Evolutionary conservation across 2,329 filamentous ascomycete genomes (phyloP), one percentile per base, ranked within the genome.

Genomic region (Cryphonectria parasitica): DNA sequence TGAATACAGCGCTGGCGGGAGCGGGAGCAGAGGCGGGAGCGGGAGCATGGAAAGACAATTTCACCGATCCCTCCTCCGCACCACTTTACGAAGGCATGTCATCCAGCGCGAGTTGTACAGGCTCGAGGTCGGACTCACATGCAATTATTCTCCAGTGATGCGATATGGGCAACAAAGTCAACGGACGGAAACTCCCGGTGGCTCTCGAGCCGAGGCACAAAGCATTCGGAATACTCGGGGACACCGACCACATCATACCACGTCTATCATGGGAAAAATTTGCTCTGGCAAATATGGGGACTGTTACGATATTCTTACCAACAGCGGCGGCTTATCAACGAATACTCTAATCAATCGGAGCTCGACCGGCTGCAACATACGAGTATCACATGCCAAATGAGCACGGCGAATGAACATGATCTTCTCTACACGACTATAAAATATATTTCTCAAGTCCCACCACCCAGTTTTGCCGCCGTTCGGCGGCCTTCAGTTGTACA

Each of bases 341-440:
- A 36, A 11, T 15, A 60, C 3, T 7, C 19, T 36, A 31, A 36
- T 61, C 19, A 39, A 36, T 39, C 58, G 58, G 58, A 61, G 58
- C 34, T 34, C 58, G 7, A 61, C 31, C 19, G 19, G 34, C 58
- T 17, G 34, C 31, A 25, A 61, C 34, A 25, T 61, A 15, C 58
- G 34, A 39, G 7, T n/a, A 13, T 39, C 58, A 61, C 58, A 61
- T 61, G 58, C n/a, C 58, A 61, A 39, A 22, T 15, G 3, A 61
- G 15, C 34, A 13, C 25, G 19, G 34, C 22, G 19, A 61, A n/a
- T 39, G 34, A 2, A 61, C 17, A 13, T 6, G 34, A 61, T 25
- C 19, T 61, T 39, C 17, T 61, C 19, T 61, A 61, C 58, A 39
- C 58, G 22, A 61, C 34, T 61, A 58, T 34, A 58, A 58, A 34